Evolutionary conservation across 1,139 yeast genomes (phyloP).

Genomic region (Suhomyces bribrorum): DNA sequence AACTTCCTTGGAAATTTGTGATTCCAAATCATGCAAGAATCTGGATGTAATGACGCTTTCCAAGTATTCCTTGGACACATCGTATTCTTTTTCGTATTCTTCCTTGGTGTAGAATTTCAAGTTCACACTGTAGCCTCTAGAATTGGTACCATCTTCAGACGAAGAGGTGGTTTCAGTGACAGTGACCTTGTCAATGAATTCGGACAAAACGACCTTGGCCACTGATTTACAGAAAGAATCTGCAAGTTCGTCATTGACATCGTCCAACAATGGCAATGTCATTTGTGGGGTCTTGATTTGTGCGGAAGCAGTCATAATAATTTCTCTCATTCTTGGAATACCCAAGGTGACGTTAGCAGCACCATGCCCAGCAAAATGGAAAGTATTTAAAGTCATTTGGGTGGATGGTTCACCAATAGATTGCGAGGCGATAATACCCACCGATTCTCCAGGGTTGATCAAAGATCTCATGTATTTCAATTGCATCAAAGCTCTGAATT

Average conservation of each 20-base stretch:
- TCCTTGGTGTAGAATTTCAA: constrained; percentile 72
- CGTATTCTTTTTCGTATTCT: constrained; percentile 88
- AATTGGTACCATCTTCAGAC: constrained; percentile 46
- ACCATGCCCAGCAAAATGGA: constrained; percentile 99
- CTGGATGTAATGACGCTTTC: constrained; percentile 64
- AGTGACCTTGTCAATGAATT: constrained; percentile 79
- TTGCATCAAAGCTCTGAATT: constrained; percentile 96
- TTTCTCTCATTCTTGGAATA: constrained; percentile 99
- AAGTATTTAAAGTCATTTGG: constrained; percentile 98
- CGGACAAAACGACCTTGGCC: constrained; percentile 82
- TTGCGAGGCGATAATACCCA: constrained; percentile 97
- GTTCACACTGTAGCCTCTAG: constrained; percentile 75
- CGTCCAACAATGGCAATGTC: constrained; percentile 82
- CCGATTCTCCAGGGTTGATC: constrained; percentile 96
- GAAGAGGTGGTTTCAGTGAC: constrained; percentile 88
- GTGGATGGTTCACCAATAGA: constrained; percentile 99
- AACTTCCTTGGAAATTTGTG: constrained; percentile 74
- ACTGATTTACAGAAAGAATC: constrained; percentile 92
- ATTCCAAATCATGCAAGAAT: constrained; percentile 72
- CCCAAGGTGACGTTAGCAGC: constrained; percentile 99
- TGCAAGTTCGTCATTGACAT: constrained; percentile 82
- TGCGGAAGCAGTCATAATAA: constrained; percentile 97
- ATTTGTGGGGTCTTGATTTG: constrained; percentile 96
- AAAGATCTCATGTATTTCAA: constrained; percentile 96
- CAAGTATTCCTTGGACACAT: constrained; percentile 76